phyloP scores from a whole-genome alignment of 805 yeast genomes.

The Metschnikowia similis region DNA sequence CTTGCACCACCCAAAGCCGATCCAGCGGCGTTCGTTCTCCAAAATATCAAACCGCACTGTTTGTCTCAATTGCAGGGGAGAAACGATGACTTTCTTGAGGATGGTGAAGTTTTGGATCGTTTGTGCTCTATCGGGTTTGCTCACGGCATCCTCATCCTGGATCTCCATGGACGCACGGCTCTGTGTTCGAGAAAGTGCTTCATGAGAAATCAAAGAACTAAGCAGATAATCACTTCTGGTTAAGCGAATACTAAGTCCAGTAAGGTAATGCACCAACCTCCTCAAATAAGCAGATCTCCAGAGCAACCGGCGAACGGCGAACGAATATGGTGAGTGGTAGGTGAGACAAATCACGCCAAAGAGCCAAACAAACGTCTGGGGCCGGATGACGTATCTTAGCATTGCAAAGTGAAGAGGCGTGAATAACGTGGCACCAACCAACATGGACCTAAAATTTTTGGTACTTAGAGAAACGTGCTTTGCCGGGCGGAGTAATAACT shows the following conservation, averaged over 20 bases:
- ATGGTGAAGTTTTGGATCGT: conserved; percentile 35
- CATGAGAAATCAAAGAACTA: conserved; percentile 7
- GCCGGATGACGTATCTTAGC: conserved; percentile 28
- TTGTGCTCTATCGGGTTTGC: conserved; percentile 15
- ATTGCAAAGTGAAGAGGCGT: conserved; percentile 45
- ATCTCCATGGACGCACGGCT: conserved; percentile 7
- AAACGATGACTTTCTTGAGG: conserved; percentile 31
- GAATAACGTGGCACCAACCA: conserved; percentile 27
- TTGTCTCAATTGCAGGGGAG: conserved; percentile 43
- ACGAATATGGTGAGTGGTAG: conserved; percentile 47
- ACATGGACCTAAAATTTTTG: conserved; percentile 27
- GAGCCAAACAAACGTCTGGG: conserved; percentile 32
- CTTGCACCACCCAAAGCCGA: conserved; percentile 58
- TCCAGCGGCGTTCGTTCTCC: conserved; percentile 60
- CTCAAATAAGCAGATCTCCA: conserved; percentile 49
- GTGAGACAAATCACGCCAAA: conserved; percentile 37
- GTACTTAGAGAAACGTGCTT: conserved; percentile 23
- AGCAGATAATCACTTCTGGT: conserved; percentile 8
- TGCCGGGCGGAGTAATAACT: conserved; percentile 38
- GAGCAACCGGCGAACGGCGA: conserved; percentile 40
- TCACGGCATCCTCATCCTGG: conserved; percentile 1
- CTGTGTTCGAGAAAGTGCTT: conserved; percentile 14
- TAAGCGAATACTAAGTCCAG: conserved; percentile 34
- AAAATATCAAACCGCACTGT: conserved; percentile 46
- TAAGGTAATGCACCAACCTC: conserved; percentile 32